Percentiles rank a stretch among this genome's conserved stretches.
Evolutionary conservation across 345 rosid genomes (phyloP).

Genomic region (Eutrema yunnanense): DNA sequence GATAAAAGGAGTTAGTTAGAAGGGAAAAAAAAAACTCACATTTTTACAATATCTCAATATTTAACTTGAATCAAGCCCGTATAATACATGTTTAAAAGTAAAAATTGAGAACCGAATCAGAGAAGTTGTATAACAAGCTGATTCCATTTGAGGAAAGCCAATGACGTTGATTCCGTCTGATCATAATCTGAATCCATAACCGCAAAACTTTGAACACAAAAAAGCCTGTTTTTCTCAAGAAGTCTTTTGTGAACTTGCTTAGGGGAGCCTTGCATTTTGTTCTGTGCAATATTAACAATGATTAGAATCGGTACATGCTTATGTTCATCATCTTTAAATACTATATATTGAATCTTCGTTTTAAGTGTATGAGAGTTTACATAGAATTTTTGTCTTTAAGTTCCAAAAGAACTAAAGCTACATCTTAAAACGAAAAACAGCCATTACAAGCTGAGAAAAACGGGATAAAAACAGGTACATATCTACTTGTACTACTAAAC

Average conservation of each 20-base stretch:
- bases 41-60: no score
- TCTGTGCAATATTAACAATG: background rate
- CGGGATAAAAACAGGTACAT: no score
- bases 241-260: background rate
- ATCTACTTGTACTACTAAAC: no score
- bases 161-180: slow-evolving; percentile 19
- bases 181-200: background rate
- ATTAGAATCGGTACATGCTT: background rate
- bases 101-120: no score
- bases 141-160: background rate
- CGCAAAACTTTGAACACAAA: background rate
- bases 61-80: no score
- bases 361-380: background rate
- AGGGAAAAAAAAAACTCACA: no score
- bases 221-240: background rate
- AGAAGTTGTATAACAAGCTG: no score
- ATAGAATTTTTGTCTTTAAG: background rate
- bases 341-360: background rate
- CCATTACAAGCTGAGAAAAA: no score
- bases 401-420: background rate
- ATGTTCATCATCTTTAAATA: background rate
- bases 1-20: no score
- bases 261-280: background rate
- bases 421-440: background rate
- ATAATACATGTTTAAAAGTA: no score